Base-by-base conservation (phyloP, 768 basidiomycete species). In the Termitomyces sp. region DNA sequence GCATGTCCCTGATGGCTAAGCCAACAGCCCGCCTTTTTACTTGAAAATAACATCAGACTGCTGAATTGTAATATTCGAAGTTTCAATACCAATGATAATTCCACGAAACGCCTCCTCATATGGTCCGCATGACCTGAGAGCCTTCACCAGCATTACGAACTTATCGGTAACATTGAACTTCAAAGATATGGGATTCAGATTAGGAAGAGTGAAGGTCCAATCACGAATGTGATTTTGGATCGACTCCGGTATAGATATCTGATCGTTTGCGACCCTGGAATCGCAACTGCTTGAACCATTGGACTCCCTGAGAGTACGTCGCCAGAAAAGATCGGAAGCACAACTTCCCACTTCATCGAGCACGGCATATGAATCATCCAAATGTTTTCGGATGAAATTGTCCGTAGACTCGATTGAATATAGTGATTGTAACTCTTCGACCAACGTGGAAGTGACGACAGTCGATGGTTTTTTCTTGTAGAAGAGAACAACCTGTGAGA, bases 121-220 rank as follows among this genome's bases (percentile, higher is more conserved):
- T 14, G 74, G 70, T 56, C 75, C 73, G 64, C 79, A 86, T 1
- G 79, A 75, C 55, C 77, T 77, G 42, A 92, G 72, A 44, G 83
- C 70, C 47, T 89, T 78, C 3, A 86, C 71, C 26, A 92, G 66
- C 60, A 74, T 79, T 42, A 78, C 62, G 58, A 91, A 83, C 58
- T 92, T 91, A 1, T 81, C 81, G 0, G 84, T 82, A 17, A 88
- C 80, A 62, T 91, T 91, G 64, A 82, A 84, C 5, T 81, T 76
- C 53, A 70, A 69, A 6, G 86, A 87, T 26, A 72, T 74, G 1
- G 76, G 62, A 62, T 85, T 79, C 8, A 81, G 66, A 56, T 85
- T 86, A 12, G 87, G 86, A 75, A 84, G 80, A 6, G 78, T 72
- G 63, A 83, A 88, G 15, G 75, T 68, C 83, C 82, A 87, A 59